A percentile compares a stretch with the other conserved stretches of the same genome.
Conservation (phyloP, 768 basidiomycete species). For the Suillus cothurnatus region DNA sequence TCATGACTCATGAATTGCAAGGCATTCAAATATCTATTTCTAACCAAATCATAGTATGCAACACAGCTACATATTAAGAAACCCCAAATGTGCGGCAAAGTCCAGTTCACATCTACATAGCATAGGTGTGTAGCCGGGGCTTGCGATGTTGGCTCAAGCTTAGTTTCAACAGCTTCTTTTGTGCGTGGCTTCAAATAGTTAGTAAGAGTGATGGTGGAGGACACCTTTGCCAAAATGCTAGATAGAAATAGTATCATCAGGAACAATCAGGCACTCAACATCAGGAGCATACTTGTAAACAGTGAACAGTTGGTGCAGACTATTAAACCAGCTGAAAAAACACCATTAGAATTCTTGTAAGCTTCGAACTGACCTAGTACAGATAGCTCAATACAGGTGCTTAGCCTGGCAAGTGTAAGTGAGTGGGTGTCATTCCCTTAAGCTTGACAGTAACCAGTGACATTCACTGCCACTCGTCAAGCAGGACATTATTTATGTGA, state of each 20-base stretch:
- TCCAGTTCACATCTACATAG: conserved; percentile 25
- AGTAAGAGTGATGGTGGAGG: conserved; percentile 47
- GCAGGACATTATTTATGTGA: conserved; percentile 54
- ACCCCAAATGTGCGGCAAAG: not conserved
- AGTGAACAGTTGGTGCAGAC: conserved; percentile 62
- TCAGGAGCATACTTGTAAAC: conserved; percentile 53
- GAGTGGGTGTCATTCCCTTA: conserved; percentile 62
- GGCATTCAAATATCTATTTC: not conserved
- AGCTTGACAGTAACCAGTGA: conserved; percentile 58
- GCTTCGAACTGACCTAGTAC: conserved; percentile 42
- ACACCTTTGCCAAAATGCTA: conserved; percentile 54
- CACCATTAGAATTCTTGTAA: not conserved
- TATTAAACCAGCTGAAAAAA: conserved; percentile 55
- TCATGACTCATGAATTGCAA: not conserved
- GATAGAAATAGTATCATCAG: conserved; percentile 13
- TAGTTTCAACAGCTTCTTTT: conserved; percentile 29
- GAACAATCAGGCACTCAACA: not conserved
- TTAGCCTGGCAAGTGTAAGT: conserved; percentile 52
- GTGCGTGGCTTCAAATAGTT: conserved; percentile 30
- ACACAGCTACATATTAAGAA: not conserved
- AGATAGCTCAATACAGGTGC: conserved; percentile 68
- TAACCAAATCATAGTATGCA: not conserved
- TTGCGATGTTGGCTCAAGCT: conserved; percentile 18
- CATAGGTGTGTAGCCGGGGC: conserved; percentile 17
- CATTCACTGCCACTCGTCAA: conserved; percentile 56